These are phyloP conservation scores for Kwoniella heveanensis DNA, from an alignment of 768 basidiomycete species.

Conservation along the genomic window DNA sequence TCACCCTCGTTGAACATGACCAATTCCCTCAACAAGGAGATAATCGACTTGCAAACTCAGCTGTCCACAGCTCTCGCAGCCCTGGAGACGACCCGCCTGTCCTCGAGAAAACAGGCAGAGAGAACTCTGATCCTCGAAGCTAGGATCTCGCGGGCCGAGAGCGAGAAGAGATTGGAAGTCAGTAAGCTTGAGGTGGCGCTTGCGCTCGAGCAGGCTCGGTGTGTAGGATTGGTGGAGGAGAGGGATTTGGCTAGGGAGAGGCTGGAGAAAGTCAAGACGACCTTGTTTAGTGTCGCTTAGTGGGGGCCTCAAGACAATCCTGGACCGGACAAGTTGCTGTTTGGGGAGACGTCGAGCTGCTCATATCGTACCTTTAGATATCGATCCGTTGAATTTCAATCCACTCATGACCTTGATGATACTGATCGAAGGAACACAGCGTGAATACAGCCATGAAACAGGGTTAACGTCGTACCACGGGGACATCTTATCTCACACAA, in stretches of 20 bases:
- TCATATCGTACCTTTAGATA: too few relatives aligned
- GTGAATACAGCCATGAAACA: too few relatives aligned
- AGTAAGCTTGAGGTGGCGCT: constrained; percentile 40
- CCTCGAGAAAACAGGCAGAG: constrained; percentile 25
- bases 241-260: constrained; percentile 43
- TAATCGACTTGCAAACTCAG: constrained; percentile 39
- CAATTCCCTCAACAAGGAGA: constrained; percentile 11
- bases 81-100: constrained; percentile 27
- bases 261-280: constrained; percentile 48
- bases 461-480: too few relatives aligned
- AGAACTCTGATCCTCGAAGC: constrained; percentile 32
- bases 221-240: constrained; percentile 37
- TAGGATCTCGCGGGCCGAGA: constrained; percentile 22
- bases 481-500: too few relatives aligned
- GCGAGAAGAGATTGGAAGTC: constrained; percentile 26
- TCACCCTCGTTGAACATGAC: constrained; percentile 10
- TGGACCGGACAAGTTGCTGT: too few relatives aligned
- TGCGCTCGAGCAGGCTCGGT: constrained; percentile 39
- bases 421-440: too few relatives aligned
- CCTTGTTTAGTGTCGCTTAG: constrained; percentile 38
- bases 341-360: too few relatives aligned
- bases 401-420: too few relatives aligned
- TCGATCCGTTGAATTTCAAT: too few relatives aligned
- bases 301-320: too few relatives aligned
- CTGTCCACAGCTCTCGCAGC: constrained; percentile 34